A percentile compares a stretch with the other conserved stretches of the same genome.
These are phyloP conservation scores for Penicillium taxi DNA, from an alignment of 495 filamentous ascomycete species.

Conservation along the genomic window DNA sequence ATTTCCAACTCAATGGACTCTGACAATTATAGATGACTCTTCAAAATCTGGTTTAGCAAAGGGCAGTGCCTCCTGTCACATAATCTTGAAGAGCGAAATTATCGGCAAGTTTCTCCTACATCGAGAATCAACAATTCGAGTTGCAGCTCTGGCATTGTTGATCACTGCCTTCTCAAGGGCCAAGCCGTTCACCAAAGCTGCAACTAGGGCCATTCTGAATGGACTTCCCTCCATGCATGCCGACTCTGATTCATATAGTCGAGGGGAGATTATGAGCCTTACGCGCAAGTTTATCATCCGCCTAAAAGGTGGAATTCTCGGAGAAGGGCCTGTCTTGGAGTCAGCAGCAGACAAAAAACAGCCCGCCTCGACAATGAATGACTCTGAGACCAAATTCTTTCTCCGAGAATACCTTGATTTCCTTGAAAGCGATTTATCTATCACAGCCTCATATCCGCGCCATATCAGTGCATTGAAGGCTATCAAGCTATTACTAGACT, in stretches of 20 bases:
- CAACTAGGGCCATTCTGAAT: conserved; percentile 50
- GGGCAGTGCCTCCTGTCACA: conserved; percentile 5
- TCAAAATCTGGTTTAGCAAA: conserved; percentile 17
- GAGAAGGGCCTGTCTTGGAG: background rate
- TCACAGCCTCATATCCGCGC: conserved; percentile 75
- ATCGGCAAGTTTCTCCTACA: conserved; percentile 52
- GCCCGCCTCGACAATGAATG: conserved; percentile 11
- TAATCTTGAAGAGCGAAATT: conserved; percentile 34
- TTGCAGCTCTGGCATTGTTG: conserved; percentile 68
- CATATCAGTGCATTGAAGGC: conserved; percentile 73
- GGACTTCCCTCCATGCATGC: conserved; percentile 63
- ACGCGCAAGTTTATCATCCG: conserved; percentile 62
- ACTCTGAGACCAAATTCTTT: conserved; percentile 50
- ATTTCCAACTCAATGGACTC: background rate
- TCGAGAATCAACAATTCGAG: conserved; percentile 54
- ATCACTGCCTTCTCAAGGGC: conserved; percentile 61
- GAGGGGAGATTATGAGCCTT: conserved; percentile 64
- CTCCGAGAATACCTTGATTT: conserved; percentile 62
- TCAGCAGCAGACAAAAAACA: background rate
- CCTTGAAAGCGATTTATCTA: conserved; percentile 60
- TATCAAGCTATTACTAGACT: conserved; percentile 51
- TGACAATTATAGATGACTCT: conserved; percentile 22
- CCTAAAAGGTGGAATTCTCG: conserved; percentile 36
- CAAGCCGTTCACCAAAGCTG: conserved; percentile 53
- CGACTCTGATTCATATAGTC: conserved; percentile 75